Evolutionary conservation across 306 rosid species (phyloP).

Genomic region (Inga oerstediana): DNA sequence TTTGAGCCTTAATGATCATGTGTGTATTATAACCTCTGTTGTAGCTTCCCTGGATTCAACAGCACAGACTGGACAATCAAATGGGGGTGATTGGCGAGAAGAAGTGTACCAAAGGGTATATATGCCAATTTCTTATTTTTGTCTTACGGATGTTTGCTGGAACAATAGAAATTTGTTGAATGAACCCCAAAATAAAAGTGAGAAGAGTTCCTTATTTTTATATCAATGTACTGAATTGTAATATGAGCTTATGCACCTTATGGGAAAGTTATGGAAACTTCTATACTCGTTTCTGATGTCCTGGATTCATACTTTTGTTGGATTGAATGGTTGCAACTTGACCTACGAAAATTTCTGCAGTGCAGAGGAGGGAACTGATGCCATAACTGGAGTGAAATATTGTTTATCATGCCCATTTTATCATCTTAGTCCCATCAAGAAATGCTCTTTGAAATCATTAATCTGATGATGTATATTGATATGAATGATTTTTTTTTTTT

Average conservation of each 20-base stretch:
- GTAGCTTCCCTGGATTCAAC: slow-evolving; percentile 92
- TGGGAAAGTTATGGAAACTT: slow-evolving; percentile 15
- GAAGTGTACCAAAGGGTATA: slow-evolving; percentile 82
- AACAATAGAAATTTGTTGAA: slow-evolving; percentile 13
- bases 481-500: neutral
- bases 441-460: slow-evolving; percentile 8
- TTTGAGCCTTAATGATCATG: slow-evolving; percentile 27
- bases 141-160: slow-evolving; percentile 12
- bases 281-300: neutral
- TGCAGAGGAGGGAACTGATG: slow-evolving; percentile 12
- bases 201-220: slow-evolving; percentile 11
- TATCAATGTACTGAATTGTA: slow-evolving; percentile 6
- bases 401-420: neutral
- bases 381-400: neutral
- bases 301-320: slow-evolving; percentile 10
- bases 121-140: slow-evolving; percentile 27
- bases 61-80: slow-evolving; percentile 81
- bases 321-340: slow-evolving; percentile 6
- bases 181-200: slow-evolving; percentile 14
- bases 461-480: slow-evolving; percentile 14
- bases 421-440: slow-evolving; percentile 22
- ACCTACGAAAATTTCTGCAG: neutral
- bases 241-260: neutral
- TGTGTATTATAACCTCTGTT: slow-evolving; percentile 32
- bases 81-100: slow-evolving; percentile 87